phyloP scores from a whole-genome alignment of 192 early-diverging fungal genomes.

The Pilaira anomala region DNA sequence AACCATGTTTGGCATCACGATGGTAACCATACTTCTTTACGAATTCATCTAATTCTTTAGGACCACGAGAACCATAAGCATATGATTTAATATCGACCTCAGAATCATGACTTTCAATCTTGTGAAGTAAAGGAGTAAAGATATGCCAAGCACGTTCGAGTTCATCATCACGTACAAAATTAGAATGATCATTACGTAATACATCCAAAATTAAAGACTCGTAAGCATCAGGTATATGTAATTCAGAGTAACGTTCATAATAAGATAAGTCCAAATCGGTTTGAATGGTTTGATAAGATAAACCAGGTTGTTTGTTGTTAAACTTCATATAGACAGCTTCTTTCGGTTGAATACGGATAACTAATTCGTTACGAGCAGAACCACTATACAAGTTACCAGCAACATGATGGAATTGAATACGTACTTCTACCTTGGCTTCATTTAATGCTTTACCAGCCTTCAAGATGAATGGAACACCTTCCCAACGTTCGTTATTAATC shows the following conservation, averaged over 20 bases:
- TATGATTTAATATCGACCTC: conserved; percentile 62
- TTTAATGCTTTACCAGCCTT: conserved; percentile 89
- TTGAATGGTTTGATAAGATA: conserved; percentile 78
- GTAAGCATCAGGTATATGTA: conserved; percentile 96
- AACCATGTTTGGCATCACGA: background rate
- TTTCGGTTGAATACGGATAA: conserved; percentile 90
- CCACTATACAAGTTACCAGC: conserved; percentile 75
- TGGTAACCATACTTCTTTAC: conserved; percentile 52
- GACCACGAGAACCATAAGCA: conserved; percentile 81
- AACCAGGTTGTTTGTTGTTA: conserved; percentile 91
- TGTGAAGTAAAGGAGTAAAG: conserved; percentile 93
- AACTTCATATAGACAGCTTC: conserved; percentile 98
- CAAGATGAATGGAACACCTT: conserved; percentile 85
- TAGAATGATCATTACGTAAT: conserved; percentile 88
- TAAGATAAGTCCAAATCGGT: conserved; percentile 95
- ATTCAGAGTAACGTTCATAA: conserved; percentile 79
- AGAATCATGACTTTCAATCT: conserved; percentile 61
- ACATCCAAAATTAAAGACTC: conserved; percentile 93
- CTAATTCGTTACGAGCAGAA: conserved; percentile 90
- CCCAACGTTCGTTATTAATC: conserved; percentile 96
- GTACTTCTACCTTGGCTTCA: conserved; percentile 90
- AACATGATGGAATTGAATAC: conserved; percentile 95
- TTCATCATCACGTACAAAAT: conserved; percentile 93
- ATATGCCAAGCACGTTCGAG: conserved; percentile 97
- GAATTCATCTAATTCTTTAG: conserved; percentile 73